Percentiles rank a stretch among this genome's conserved stretches.
Conservation (phyloP, 2,329 filamentous ascomycete species). For the Talaromyces sp. region DNA sequence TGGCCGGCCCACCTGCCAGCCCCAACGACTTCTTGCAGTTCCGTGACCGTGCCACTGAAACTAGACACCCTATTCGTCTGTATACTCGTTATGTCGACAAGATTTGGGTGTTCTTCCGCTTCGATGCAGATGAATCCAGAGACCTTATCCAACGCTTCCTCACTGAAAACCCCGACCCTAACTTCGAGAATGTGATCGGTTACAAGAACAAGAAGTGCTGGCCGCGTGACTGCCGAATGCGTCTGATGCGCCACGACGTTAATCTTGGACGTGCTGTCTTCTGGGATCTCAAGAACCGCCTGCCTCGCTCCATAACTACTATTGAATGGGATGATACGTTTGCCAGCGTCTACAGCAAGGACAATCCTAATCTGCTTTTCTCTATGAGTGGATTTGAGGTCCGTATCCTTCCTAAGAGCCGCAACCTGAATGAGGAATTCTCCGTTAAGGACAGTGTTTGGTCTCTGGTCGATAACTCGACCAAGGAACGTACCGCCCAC, state of each 20-base stretch:
- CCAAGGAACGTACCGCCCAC: slow-evolving; percentile 94
- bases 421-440: slow-evolving; percentile 95
- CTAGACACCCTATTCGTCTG: slow-evolving; percentile 91
- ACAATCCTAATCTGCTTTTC: slow-evolving; percentile 96
- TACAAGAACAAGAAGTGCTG: slow-evolving; percentile 99
- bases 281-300: slow-evolving; percentile 97
- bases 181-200: slow-evolving; percentile 98
- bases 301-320: slow-evolving; percentile 91
- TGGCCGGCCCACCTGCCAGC: slow-evolving; percentile 88
- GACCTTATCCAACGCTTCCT: slow-evolving; percentile 97
- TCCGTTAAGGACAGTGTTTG: slow-evolving; percentile 97
- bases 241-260: slow-evolving; percentile 97
- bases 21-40: slow-evolving; percentile 99
- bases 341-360: slow-evolving; percentile 93
- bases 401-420: slow-evolving; percentile 89
- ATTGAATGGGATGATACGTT: slow-evolving; percentile 99
- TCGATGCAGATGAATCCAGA: slow-evolving; percentile 88
- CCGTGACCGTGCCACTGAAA: slow-evolving; percentile 88
- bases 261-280: slow-evolving; percentile 97
- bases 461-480: slow-evolving; percentile 94
- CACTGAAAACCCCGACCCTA: slow-evolving; percentile 96
- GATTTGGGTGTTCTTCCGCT: slow-evolving; percentile 97
- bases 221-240: slow-evolving; percentile 97
- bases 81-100: slow-evolving; percentile 98
- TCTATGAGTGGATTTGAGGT: slow-evolving; percentile 99